A percentile compares a stretch with the other conserved stretches of the same genome.
These are phyloP conservation scores for Albatrellus ellisii DNA, from an alignment of 768 basidiomycete genomes.

Conservation along the genomic window DNA sequence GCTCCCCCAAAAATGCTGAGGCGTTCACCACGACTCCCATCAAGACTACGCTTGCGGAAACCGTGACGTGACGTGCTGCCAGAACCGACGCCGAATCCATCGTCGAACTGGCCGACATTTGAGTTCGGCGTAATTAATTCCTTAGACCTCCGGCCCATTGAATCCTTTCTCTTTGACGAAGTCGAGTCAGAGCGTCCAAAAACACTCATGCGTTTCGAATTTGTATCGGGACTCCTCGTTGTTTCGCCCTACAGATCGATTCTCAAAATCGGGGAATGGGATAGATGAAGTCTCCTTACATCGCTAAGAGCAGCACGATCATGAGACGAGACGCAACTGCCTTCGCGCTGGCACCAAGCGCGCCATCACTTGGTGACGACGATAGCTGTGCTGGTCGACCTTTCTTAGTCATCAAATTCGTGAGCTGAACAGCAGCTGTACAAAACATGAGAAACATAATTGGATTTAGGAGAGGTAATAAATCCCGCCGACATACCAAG, in stretches of 20 bases:
- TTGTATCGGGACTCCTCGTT: slow-evolving; percentile 19
- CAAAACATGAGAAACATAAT: background rate
- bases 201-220: slow-evolving; percentile 36
- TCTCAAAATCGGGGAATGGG: no score
- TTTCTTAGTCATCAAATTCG: no score
- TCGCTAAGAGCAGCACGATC: slow-evolving; percentile 56
- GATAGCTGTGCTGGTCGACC: slow-evolving; percentile 36
- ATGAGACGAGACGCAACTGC: slow-evolving; percentile 20
- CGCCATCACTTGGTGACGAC: slow-evolving; percentile 51
- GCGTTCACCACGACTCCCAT: slow-evolving; percentile 43
- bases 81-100: no score
- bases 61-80: slow-evolving; percentile 15
- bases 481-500: slow-evolving; percentile 16
- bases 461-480: slow-evolving; percentile 7
- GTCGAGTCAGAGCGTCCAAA: slow-evolving; percentile 48
- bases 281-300: no score
- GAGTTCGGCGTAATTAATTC: slow-evolving; percentile 10
- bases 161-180: slow-evolving; percentile 21
- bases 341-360: slow-evolving; percentile 30
- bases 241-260: slow-evolving; percentile 57
- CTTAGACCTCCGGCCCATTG: slow-evolving; percentile 9
- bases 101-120: slow-evolving; percentile 20
- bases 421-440: no score
- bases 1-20: slow-evolving; percentile 78
- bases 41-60: slow-evolving; percentile 35